Conservation (phyloP, 192 early-diverging fungal species). For the Lobosporangium transversale region DNA sequence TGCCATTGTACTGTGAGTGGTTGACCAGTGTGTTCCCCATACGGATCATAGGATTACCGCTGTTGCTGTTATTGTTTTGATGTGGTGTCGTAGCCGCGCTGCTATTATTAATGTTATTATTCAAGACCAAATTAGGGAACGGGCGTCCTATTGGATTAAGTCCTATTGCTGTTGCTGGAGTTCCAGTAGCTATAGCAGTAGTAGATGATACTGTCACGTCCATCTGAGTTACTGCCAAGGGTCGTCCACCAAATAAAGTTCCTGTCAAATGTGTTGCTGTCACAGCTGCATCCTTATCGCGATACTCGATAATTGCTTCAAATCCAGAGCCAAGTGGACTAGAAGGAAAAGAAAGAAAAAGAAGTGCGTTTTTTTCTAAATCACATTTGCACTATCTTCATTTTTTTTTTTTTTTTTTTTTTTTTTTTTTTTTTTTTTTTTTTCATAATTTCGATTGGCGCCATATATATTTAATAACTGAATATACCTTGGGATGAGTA, state of each 20-base stretch:
- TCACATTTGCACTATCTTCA: too few species aligned
- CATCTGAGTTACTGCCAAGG: conserved; percentile 36
- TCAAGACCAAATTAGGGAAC: conserved; percentile 34
- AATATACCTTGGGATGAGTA: conserved; percentile 53
- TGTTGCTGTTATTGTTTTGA: conserved; percentile 23
- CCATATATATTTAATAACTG: too few species aligned
- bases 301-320: conserved; percentile 48
- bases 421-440: too few species aligned
- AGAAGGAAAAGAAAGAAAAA: not conserved
- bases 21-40: conserved; percentile 41
- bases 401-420: too few species aligned
- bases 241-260: conserved; percentile 46
- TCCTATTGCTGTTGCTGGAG: too few species aligned
- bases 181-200: too few species aligned
- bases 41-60: conserved; percentile 34
- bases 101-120: not conserved
- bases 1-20: conserved; percentile 43
- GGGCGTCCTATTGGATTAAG: conserved; percentile 15
- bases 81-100: not conserved
- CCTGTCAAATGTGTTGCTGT: conserved; percentile 42
- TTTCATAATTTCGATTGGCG: too few species aligned
- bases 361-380: too few species aligned
- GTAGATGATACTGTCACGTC: conserved; percentile 24
- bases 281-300: conserved; percentile 27
- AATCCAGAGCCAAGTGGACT: conserved; percentile 51